Conservation (phyloP, 2,329 filamentous ascomycete genomes). For the Diaporthe eres region DNA sequence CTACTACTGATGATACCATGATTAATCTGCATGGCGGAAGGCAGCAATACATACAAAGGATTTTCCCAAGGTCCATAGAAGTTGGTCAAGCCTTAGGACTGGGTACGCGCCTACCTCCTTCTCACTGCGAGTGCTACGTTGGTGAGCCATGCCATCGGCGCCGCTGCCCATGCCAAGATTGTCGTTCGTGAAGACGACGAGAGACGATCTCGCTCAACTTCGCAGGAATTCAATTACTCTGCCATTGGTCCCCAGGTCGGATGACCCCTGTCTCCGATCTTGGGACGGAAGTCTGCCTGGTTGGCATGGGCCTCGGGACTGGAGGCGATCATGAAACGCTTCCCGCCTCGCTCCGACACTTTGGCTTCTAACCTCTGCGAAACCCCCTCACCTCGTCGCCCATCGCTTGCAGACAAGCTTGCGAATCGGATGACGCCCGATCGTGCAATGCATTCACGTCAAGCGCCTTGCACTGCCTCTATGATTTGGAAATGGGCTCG, state of each 20-base stretch:
- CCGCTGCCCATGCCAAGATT: slow-evolving; percentile 8
- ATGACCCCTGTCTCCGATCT: slow-evolving; percentile 22
- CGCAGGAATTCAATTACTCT: neutral
- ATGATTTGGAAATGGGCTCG: neutral
- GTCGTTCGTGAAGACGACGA: slow-evolving; percentile 5
- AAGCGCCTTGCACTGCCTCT: slow-evolving; percentile 28
- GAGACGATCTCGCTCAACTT: neutral
- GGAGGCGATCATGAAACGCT: slow-evolving; percentile 33
- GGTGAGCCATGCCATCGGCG: neutral
- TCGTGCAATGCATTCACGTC: slow-evolving; percentile 19
- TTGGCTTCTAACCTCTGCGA: slow-evolving; percentile 35
- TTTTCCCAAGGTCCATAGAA: neutral
- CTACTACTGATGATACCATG: slow-evolving; percentile 22
- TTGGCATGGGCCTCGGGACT: slow-evolving; percentile 6
- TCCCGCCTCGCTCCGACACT: slow-evolving; percentile 23
- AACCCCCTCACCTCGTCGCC: slow-evolving; percentile 20
- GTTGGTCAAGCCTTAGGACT: neutral
- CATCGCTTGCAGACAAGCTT: slow-evolving; percentile 28
- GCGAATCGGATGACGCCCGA: slow-evolving; percentile 30
- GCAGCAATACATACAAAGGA: slow-evolving; percentile 7
- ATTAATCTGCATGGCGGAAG: slow-evolving; percentile 18
- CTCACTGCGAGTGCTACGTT: neutral
- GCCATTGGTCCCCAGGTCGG: neutral
- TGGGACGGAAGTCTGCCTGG: slow-evolving; percentile 12
- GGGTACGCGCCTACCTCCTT: neutral